Evolutionary conservation across 345 rosid genomes (phyloP).

Genomic region (Citrus inodora): DNA sequence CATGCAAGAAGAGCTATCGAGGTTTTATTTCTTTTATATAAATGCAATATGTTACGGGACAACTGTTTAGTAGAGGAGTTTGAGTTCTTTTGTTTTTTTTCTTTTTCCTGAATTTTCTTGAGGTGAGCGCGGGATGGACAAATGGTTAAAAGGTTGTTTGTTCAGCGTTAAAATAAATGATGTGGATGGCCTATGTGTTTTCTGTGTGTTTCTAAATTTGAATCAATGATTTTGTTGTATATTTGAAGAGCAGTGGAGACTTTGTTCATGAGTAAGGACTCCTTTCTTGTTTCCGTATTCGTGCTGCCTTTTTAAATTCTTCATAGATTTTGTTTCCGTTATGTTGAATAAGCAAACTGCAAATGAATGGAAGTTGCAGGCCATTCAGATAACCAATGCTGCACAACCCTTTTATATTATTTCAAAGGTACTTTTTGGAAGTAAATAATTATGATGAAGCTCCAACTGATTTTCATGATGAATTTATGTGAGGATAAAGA

Average conservation of each 20-base stretch:
- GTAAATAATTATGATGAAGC: neutral
- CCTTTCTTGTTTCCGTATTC: neutral
- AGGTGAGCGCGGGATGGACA: slow-evolving; percentile 14
- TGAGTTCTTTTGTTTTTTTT: neutral
- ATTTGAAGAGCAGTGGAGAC: neutral
- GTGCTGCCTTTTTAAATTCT: neutral
- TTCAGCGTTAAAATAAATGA: slow-evolving; percentile 14
- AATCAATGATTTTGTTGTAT: slow-evolving; percentile 14
- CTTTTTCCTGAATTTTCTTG: slow-evolving; percentile 4
- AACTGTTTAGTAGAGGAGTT: slow-evolving; percentile 13
- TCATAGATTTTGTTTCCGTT: neutral
- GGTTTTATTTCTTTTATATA: neutral
- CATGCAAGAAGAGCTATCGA: slow-evolving; percentile 1
- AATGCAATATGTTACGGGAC: slow-evolving; percentile 5
- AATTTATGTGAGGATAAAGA: neutral
- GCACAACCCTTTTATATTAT: neutral
- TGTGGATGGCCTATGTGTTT: slow-evolving; percentile 8
- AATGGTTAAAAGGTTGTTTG: slow-evolving; percentile 11
- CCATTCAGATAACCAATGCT: neutral
- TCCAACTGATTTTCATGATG: neutral
- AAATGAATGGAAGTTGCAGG: neutral
- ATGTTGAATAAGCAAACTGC: neutral
- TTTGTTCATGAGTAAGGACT: neutral
- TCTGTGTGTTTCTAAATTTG: slow-evolving; percentile 11
- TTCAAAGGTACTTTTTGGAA: neutral